Evolutionary conservation across 2,329 filamentous ascomycete genomes (phyloP), one percentile per base, ranked within the genome.

Genomic region (Cladorrhinum sp.): DNA sequence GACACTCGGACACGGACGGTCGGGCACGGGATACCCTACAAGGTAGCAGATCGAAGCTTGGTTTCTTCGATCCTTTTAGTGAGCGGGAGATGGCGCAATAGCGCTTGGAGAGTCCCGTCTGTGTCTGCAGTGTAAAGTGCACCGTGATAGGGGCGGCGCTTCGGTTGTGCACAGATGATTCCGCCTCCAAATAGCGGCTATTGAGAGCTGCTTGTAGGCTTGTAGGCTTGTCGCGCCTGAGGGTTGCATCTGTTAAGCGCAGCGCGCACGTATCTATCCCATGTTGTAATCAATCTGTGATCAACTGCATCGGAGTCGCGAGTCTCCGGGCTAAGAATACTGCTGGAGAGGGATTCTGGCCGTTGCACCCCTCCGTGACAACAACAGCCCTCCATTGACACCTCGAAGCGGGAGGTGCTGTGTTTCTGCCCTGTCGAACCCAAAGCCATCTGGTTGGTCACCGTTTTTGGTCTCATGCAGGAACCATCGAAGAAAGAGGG

Each of bases 391-490:
- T 51, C 49, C 49, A 24, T 51, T 51, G 24, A 18, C 16, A 50
- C 21, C 46, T 50, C 18, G 18, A 50, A 24, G 52, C 28, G 26
- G 16, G 48, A 52, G 30, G 21, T 42, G 20, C 6, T 42, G 20
- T 46, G 33, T 26, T 30, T 58, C 49, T 21, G 23, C 56, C 48
- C 50, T 46, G 49, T 57, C 39, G 54, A 58, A 60, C 28, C 52
- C 51, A 56, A 58, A 28, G 51, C 12, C 46, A 48, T 46, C 21
- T 58, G 56, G 57, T 61, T 63, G 60, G 63, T 51, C 53, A 33
- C 55, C 46, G 46, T 49, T 48, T 59, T 49, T 24, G 58, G 54
- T 28, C 36, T 57, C 46, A 59, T 61, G 60, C 60, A 62, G 63
- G 61, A 59, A 63, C 59, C 58, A 54, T 28, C 49, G 23, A n/a